phyloP scores from a whole-genome alignment of 257 asterid genomes.

The Solanum pinnatisectum region DNA sequence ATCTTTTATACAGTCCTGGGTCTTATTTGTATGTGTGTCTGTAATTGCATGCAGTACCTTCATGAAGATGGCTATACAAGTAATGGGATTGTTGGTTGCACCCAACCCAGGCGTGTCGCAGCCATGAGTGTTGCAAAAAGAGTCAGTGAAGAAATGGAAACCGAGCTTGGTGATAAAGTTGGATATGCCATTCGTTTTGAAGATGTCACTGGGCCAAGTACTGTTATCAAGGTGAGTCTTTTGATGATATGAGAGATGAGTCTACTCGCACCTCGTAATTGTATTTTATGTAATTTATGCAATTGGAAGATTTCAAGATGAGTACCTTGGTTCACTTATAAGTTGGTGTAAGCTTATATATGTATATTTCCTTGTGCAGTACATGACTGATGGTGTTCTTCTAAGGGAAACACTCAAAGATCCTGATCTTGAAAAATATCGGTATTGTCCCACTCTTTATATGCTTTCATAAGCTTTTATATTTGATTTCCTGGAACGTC shows the following conservation, averaged over 20 bases:
- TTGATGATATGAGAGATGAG: background rate
- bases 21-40: background rate
- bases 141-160: constrained; percentile 98
- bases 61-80: constrained; percentile 82
- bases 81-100: constrained; percentile 78
- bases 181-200: constrained; percentile 97
- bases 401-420: constrained; percentile 90
- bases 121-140: constrained; percentile 99
- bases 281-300: background rate
- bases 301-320: background rate
- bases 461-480: background rate
- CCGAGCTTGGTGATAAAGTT: constrained; percentile 79
- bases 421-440: constrained; percentile 86
- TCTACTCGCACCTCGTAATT: background rate
- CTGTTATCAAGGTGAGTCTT: constrained; percentile 68
- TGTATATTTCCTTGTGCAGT: constrained; percentile 28
- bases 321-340: background rate
- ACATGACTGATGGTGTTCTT: constrained; percentile 99
- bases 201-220: constrained; percentile 90
- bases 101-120: constrained; percentile 99
- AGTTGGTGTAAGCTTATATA: background rate
- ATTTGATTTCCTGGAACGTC: background rate
- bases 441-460: constrained; percentile 31
- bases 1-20: background rate
- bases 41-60: constrained; percentile 59